Evolutionary conservation across 2,329 filamentous ascomycete species (phyloP), one percentile per base, ranked within the genome.

Genomic region (Epichloe typhina): DNA sequence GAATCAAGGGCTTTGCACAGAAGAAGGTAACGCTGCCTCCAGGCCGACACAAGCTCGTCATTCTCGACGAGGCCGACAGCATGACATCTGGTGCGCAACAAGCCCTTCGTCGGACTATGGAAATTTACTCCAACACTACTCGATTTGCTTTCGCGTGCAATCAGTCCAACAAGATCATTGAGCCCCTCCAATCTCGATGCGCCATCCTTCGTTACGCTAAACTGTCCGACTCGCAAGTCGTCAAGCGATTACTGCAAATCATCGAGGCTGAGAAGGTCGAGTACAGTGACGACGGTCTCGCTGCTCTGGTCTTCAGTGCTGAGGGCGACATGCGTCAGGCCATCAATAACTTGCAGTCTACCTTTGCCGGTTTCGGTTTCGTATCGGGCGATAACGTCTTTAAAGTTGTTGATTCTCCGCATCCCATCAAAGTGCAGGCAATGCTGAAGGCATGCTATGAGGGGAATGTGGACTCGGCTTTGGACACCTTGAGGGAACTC

Each of bases 281-380:
- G 64, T 88, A 89, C 69, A 90, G 83, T 48, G 93, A 98, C 60
- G 91, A 97, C 65, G 93, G 93, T 1, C 75, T 97, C 53, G 93
- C 91, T 0, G 93, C 93, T n/a, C 73, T 98, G 36, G 89, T 98
- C 1, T 98, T 98, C 72, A 93, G 86, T 55, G 93, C 93, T 6
- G 93, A 98, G 68, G 93, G 93, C 51, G 93, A 98, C 65, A 98
- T 98, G 93, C 82, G 93, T 54, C 93, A 98, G 70, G 93, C 93
- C 37, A 95, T 98, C 74, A 98, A 98, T 72, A 97, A 97, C 67
- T 70, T 98, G 58, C 93, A 98, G 67, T 94, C 87, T 58, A 97
- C 93, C 0, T 81, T 76, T 67, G 89, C 91, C 4, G 93, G 93
- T 1, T 98, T 97, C 62, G 91, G 90, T 1, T 94, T 98, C 61